These are phyloP conservation scores for Diaporthe ilicicola DNA, from an alignment of 2,329 filamentous ascomycete species.

Conservation along the genomic window DNA sequence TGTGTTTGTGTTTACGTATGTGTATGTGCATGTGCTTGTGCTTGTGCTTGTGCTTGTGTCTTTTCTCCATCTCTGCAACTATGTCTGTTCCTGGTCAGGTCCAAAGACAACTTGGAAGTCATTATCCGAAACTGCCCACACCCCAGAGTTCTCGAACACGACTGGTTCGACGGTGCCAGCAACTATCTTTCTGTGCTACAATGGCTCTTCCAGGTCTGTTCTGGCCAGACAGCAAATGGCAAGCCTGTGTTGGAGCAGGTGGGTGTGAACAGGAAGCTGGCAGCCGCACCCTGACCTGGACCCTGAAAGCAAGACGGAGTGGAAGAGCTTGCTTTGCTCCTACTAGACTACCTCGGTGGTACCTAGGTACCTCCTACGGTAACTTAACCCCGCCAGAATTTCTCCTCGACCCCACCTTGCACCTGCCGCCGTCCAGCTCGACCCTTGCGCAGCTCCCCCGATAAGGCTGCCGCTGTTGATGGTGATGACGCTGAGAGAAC, in stretches of 20 bases:
- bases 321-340: background rate
- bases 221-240: constrained; percentile 38
- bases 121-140: background rate
- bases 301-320: background rate
- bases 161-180: background rate
- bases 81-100: background rate
- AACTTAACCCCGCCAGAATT: constrained; percentile 28
- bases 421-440: background rate
- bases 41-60: background rate
- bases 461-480: constrained; percentile 2
- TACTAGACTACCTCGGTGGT: too few relatives aligned
- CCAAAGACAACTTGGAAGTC: background rate
- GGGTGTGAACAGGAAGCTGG: constrained; percentile 20
- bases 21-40: too few relatives aligned
- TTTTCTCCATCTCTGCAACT: background rate
- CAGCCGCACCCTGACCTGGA: background rate
- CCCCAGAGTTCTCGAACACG: background rate
- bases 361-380: background rate
- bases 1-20: too few relatives aligned
- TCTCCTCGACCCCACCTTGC: constrained; percentile 4
- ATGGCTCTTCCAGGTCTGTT: background rate
- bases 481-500: background rate
- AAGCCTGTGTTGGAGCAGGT: constrained; percentile 38
- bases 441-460: constrained; percentile 4
- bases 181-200: background rate